Conservation (phyloP, 2,329 filamentous ascomycete species). For the Trichoderma breve region DNA sequence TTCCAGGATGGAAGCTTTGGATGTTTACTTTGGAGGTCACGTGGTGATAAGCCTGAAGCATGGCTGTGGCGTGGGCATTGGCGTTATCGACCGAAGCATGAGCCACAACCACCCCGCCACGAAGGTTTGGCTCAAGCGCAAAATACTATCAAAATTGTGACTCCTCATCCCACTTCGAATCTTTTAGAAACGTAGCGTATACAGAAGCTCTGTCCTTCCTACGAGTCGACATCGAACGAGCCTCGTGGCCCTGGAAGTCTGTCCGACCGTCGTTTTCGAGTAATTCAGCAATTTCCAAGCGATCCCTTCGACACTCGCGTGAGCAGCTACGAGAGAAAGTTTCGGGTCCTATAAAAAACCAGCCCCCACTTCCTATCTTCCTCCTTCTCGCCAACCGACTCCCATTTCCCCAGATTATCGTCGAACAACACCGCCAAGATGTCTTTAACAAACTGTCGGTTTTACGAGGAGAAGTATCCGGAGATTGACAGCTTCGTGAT, state of each 20-base stretch:
- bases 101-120: slow-evolving; percentile 40
- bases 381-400: slow-evolving; percentile 20
- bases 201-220: neutral
- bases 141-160: slow-evolving; percentile 46
- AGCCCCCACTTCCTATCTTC: slow-evolving; percentile 33
- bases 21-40: slow-evolving; percentile 41
- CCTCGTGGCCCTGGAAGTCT: neutral
- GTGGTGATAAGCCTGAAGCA: slow-evolving; percentile 31
- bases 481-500: slow-evolving; percentile 99
- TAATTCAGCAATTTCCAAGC: neutral
- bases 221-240: neutral
- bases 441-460: slow-evolving; percentile 95
- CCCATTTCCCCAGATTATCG: slow-evolving; percentile 3
- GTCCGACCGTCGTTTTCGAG: neutral
- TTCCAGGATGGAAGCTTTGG: slow-evolving; percentile 25
- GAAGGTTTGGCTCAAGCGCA: slow-evolving; percentile 37
- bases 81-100: neutral
- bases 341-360: slow-evolving; percentile 18
- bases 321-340: slow-evolving; percentile 7
- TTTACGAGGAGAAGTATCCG: slow-evolving; percentile 91
- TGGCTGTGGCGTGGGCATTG: slow-evolving; percentile 1
- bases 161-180: slow-evolving; percentile 31
- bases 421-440: slow-evolving; percentile 59
- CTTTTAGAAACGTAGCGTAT: slow-evolving; percentile 9
- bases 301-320: neutral